Evolutionary conservation across 768 basidiomycete species (phyloP), one percentile per base, ranked within the genome.

Genomic region (Lactarius evosmus): DNA sequence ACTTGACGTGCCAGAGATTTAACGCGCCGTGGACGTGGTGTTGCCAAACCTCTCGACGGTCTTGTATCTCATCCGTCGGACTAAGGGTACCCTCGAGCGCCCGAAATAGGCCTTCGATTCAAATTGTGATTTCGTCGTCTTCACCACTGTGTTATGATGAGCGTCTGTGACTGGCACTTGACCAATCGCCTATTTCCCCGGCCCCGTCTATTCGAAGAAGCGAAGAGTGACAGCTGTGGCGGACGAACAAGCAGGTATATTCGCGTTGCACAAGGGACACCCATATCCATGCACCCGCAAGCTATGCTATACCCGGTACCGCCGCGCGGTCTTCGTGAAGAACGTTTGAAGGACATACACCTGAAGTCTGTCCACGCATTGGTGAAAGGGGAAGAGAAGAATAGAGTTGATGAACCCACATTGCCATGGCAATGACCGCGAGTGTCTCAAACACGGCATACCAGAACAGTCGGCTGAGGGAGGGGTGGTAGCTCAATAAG

Each of bases 341-440:
- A 96, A 98, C 22, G 93, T 95, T 76, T 95, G 93, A 27, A 98
- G 83, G 51, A 95, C 79, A 73, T 94, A 96, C 14, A 96, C 91
- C 77, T 98, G 95, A 63, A 90, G 75, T 5, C 94, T 95, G 71
- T 19, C 60, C 29, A 7, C 57, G 57, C 33, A 33, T 61, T 46
- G 71, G 68, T 38, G n/a, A 67, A 53, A 44, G 60, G 29, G 69
- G 40, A 61, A 22, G 9, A 25, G 67, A 17, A 41, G 7, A 19
- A 17, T 11, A 32, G 5, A 30, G 19, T n/a, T 54, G 40, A 56
- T 60, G 16, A 32, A 80, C 94, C 62, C 78, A 96, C 94, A 88
- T 76, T 19, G 95, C 93, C 91, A 96, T 96, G 46, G 82, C 86
- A 63, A 93, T 80, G 49, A 96, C 81, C 17, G 80, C 90, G 44